Conservation (phyloP, 2,329 filamentous ascomycete genomes). For the Capronia epimyces region DNA sequence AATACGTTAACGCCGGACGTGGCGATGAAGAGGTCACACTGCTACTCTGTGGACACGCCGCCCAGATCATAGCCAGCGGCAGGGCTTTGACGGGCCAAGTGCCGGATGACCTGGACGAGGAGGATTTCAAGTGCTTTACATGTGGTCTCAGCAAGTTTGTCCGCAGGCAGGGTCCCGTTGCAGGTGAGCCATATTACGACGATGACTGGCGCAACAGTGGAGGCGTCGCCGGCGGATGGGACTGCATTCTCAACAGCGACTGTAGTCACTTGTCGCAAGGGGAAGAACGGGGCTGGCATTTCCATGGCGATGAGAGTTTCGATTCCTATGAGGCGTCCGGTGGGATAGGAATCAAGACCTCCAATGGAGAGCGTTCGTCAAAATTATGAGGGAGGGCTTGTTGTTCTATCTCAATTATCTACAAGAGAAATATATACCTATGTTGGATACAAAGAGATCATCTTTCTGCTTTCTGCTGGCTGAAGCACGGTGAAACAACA, state of each 20-base stretch:
- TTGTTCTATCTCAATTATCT: background rate
- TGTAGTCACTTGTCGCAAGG: constrained; percentile 75
- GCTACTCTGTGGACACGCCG: constrained; percentile 83
- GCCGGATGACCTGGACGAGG: constrained; percentile 63
- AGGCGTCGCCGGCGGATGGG: constrained; percentile 72
- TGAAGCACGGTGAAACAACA: too few relatives aligned
- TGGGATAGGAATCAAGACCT: constrained; percentile 28
- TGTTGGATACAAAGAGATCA: too few relatives aligned
- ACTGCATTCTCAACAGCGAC: constrained; percentile 73
- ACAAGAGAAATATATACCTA: background rate
- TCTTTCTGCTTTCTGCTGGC: too few relatives aligned
- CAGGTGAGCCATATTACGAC: constrained; percentile 31
- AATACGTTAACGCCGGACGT: constrained; percentile 34
- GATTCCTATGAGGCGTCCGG: constrained; percentile 32
- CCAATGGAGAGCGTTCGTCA: constrained; percentile 9
- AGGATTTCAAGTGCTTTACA: constrained; percentile 82
- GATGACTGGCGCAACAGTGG: constrained; percentile 29
- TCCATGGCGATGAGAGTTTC: constrained; percentile 45
- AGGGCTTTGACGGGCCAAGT: constrained; percentile 72
- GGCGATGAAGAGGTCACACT: constrained; percentile 61
- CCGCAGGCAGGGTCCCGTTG: constrained; percentile 38
- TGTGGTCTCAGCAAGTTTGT: constrained; percentile 70
- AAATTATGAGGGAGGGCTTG: constrained; percentile 12
- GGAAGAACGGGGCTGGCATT: constrained; percentile 75
- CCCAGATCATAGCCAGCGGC: constrained; percentile 79